Base-by-base conservation (phyloP, 1,284 basidiomycete genomes). In the Apiotrichum gracile region DNA sequence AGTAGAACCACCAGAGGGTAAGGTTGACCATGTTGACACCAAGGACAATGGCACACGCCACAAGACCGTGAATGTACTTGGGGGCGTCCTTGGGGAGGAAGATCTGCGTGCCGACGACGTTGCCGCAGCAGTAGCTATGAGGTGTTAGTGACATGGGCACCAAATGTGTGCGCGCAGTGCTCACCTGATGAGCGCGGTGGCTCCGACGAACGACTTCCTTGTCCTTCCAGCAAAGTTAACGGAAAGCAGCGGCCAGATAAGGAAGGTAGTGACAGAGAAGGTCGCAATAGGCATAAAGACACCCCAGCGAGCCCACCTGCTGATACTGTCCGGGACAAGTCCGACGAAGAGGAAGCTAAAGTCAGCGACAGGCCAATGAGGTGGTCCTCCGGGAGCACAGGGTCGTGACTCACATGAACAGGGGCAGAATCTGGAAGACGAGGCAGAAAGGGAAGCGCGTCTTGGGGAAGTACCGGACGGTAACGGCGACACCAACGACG, bases 211-310 rank as follows among this genome's bases (percentile, higher is more conserved):
- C 5, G 58, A 54, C 58, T 68, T 68, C 61, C 66, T 68, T 33
- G 64, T 66, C 27, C 66, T 54, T 4, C 66, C 66, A 22, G 64
- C 66, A 39, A 60, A 51, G 50, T 69, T 69, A 49, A 63, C 40
- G 16, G 61, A 54, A 44, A 69, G 57, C 31, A 69, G 59, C 1
- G 67, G 57, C 67, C 66, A 67, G 19, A 62, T 26, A 17, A 66
- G 42, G 57, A 69, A 69, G 2, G 62, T 61, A 12, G 61, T 39
- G 34, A 61, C 47, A 2, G 58, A 49, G 54, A 57, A 60, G 9
- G 56, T 17, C 31, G 39, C 54, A 50, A 40, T 39, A 37, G 61
- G 59, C 14, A 58, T 47, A 54, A 63, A 66, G 21, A 52, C 52
- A 5, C 49, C 58, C 65, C 65, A 67, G 21, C 54, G 54, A 17